phyloP scores from a whole-genome alignment of 306 rosid species.

The Comarum palustre region DNA sequence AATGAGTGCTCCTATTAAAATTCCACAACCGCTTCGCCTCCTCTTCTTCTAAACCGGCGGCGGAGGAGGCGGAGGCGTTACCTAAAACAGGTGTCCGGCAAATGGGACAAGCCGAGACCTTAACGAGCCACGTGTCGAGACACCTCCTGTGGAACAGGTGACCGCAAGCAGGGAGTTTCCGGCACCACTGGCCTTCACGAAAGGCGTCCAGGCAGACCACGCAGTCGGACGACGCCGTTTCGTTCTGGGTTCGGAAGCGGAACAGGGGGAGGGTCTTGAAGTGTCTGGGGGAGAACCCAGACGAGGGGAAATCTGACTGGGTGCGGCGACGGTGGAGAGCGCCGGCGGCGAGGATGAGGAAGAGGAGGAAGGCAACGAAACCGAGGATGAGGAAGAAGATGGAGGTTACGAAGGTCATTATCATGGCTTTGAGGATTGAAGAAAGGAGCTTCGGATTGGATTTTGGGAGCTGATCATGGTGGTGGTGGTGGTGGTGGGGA shows the following conservation, averaged over 20 bases:
- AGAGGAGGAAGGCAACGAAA: slow-evolving; percentile 67
- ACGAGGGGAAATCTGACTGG: slow-evolving; percentile 24
- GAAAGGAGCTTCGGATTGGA: slow-evolving; percentile 55
- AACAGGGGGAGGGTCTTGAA: slow-evolving; percentile 57
- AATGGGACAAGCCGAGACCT: slow-evolving; percentile 70
- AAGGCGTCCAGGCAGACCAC: slow-evolving; percentile 70
- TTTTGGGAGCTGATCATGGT: slow-evolving; percentile 38
- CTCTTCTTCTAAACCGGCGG: slow-evolving; percentile 5
- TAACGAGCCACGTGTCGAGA: slow-evolving; percentile 73
- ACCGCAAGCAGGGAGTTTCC: slow-evolving; percentile 56
- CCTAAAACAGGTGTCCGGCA: slow-evolving; percentile 60
- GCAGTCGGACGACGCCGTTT: slow-evolving; percentile 34
- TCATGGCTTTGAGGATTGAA: slow-evolving; percentile 59
- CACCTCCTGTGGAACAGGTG: slow-evolving; percentile 72
- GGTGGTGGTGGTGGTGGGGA: slow-evolving; percentile 9
- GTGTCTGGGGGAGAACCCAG: slow-evolving; percentile 36
- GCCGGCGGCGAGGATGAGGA: slow-evolving; percentile 56
- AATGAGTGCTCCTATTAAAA: slow-evolving; percentile 26
- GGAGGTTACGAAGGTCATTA: slow-evolving; percentile 70
- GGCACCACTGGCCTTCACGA: slow-evolving; percentile 66
- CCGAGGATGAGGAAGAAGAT: slow-evolving; percentile 73
- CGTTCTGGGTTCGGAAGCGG: slow-evolving; percentile 32
- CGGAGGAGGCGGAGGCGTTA: slow-evolving; percentile 16
- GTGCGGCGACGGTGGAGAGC: slow-evolving; percentile 58
- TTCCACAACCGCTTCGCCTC: slow-evolving; percentile 30